Percentiles rank a stretch among this genome's conserved stretches.
These are phyloP conservation scores for Zasmidium cellare DNA, from an alignment of 2,329 filamentous ascomycete species.

Conservation along the genomic window DNA sequence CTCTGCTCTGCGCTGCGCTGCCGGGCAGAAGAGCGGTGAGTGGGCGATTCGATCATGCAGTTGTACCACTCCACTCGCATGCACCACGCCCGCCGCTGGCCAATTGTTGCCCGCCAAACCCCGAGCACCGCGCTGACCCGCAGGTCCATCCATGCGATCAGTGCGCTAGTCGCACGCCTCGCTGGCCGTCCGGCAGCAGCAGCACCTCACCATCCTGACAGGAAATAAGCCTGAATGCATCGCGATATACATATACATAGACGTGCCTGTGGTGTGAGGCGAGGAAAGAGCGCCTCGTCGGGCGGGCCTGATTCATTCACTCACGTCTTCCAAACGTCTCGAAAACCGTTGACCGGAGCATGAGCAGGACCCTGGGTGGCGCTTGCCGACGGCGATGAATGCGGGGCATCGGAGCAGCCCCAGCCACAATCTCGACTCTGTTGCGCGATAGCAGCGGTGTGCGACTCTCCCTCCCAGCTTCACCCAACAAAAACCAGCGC, in stretches of 20 bases:
- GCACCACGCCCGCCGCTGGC: neutral
- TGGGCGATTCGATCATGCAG: conserved; percentile 5
- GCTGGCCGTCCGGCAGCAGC: neutral
- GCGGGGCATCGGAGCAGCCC: neutral
- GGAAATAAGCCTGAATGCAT: neutral
- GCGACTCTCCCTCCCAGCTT: neutral
- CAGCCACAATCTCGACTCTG: neutral
- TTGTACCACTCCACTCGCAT: neutral
- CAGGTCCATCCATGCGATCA: neutral
- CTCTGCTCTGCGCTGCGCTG: neutral
- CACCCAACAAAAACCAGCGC: neutral
- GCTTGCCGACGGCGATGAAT: neutral
- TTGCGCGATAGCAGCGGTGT: neutral
- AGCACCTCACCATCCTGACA: conserved; percentile 1
- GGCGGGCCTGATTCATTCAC: neutral
- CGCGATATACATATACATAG: too few relatives aligned
- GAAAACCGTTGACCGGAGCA: neutral
- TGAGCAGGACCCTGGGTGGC: neutral
- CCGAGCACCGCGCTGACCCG: neutral
- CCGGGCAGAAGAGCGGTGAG: conserved; percentile 6
- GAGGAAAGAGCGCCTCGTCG: neutral
- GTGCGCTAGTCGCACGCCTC: conserved; percentile 1
- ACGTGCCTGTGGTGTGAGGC: neutral
- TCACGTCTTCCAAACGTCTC: too few relatives aligned
- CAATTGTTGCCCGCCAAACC: too few relatives aligned